phyloP scores from a whole-genome alignment of 345 rosid genomes.

The Arabis hirsuta region DNA sequence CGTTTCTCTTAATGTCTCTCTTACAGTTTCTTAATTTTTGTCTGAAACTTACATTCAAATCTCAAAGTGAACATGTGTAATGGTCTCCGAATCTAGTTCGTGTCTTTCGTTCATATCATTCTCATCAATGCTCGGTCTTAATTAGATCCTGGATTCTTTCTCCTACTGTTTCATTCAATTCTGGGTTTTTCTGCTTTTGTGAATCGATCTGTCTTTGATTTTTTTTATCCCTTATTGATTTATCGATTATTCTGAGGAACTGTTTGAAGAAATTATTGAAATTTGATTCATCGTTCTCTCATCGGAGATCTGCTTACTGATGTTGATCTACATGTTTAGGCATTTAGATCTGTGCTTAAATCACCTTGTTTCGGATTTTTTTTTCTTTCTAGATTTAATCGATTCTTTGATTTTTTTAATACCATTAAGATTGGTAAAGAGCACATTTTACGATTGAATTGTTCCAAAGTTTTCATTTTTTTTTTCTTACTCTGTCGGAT shows the following conservation, averaged over 20 bases:
- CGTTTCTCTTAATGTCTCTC: neutral
- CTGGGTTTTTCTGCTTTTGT: neutral
- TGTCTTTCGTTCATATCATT: slow-evolving; percentile 23
- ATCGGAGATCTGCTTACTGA: slow-evolving; percentile 34
- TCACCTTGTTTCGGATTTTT: neutral
- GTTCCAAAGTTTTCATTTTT: neutral
- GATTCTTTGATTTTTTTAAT: too few species aligned
- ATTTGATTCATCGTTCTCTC: neutral
- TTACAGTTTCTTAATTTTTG: neutral
- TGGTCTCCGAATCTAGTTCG: neutral
- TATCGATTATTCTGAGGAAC: neutral
- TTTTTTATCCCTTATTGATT: neutral
- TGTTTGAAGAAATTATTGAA: neutral
- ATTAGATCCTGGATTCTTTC: slow-evolving; percentile 25
- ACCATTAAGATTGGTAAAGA: neutral
- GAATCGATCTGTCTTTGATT: neutral
- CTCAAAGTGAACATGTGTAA: neutral
- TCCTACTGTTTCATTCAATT: neutral
- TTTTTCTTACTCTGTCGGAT: slow-evolving; percentile 14
- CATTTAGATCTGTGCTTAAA: slow-evolving; percentile 32
- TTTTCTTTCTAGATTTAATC: neutral
- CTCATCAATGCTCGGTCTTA: slow-evolving; percentile 28
- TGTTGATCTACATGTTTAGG: slow-evolving; percentile 16
- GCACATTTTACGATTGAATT: neutral
- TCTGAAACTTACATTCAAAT: slow-evolving; percentile 10